Percentiles rank a stretch among this genome's conserved stretches.
Evolutionary conservation across 208 protist genomes (phyloP).

Genomic region (Leptomonas pyrrhocoris): DNA sequence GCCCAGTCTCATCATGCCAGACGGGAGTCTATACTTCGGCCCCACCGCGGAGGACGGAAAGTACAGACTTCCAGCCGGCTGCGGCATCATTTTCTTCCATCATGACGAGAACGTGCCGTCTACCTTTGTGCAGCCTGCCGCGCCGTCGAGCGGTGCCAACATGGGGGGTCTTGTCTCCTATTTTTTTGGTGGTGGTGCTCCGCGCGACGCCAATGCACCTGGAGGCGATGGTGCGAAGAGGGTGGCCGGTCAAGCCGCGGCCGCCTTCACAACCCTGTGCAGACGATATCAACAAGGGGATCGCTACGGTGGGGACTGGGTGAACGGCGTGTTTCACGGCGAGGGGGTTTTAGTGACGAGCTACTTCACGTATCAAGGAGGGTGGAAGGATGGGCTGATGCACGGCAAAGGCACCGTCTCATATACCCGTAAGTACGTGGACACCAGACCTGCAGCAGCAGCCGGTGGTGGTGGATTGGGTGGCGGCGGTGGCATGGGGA

Average conservation of each 20-base stretch:
- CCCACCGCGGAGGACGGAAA: constrained; percentile 49
- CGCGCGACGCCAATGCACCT: not conserved
- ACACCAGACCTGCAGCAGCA: constrained; percentile 16
- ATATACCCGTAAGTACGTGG: constrained; percentile 41
- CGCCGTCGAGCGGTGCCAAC: not conserved
- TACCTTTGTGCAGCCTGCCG: not conserved
- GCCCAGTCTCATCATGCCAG: constrained; percentile 45
- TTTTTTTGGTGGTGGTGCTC: constrained; percentile 27
- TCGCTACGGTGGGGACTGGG: constrained; percentile 80
- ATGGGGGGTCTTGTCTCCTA: constrained; percentile 10
- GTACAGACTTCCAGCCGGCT: constrained; percentile 55
- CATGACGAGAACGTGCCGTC: constrained; percentile 19
- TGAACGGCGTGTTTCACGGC: constrained; percentile 69
- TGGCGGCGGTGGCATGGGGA: constrained; percentile 31
- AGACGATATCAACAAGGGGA: constrained; percentile 59
- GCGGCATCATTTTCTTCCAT: constrained; percentile 80
- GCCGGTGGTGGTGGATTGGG: not conserved
- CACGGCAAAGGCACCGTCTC: constrained; percentile 45
- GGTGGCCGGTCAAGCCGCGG: constrained; percentile 1
- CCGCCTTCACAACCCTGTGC: constrained; percentile 19
- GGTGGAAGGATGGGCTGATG: constrained; percentile 40
- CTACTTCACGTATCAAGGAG: constrained; percentile 83
- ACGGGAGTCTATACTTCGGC: constrained; percentile 84
- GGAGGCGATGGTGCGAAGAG: not conserved
- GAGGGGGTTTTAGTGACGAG: constrained; percentile 70